Percentiles rank a stretch among this genome's conserved stretches.
phyloP scores from a whole-genome alignment of 495 filamentous ascomycete genomes.

The Penicillium cosmopolitanum region DNA sequence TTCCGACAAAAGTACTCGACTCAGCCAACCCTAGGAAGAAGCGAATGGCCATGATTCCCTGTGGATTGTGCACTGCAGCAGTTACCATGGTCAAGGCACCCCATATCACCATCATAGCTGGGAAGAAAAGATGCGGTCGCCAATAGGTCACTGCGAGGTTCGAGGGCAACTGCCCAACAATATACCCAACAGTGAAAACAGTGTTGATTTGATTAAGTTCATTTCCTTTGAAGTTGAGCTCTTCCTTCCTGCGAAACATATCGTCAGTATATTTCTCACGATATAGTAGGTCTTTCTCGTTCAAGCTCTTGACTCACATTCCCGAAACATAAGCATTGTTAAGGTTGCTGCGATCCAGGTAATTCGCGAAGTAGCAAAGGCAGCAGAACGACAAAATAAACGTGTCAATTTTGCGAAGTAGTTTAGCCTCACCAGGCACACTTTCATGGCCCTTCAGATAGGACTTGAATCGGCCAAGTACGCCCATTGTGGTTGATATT shows the following conservation, averaged over 20 bases:
- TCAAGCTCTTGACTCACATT: conserved; percentile 33
- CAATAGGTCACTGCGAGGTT: conserved; percentile 64
- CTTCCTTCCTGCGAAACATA: conserved; percentile 48
- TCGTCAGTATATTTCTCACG: not conserved
- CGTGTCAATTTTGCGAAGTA: conserved; percentile 49
- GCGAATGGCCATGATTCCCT: conserved; percentile 66
- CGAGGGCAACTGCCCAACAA: conserved; percentile 62
- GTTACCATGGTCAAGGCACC: conserved; percentile 63
- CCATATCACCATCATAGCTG: conserved; percentile 64
- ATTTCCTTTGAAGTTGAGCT: conserved; percentile 58
- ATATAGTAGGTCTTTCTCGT: not conserved
- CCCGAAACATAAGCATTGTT: conserved; percentile 68
- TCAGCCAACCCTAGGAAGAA: conserved; percentile 71
- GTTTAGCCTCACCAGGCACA: conserved; percentile 23
- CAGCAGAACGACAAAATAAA: conserved; percentile 70
- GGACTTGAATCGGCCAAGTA: conserved; percentile 2
- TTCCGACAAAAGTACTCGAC: conserved; percentile 63
- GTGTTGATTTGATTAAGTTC: conserved; percentile 64
- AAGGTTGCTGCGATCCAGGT: conserved; percentile 62
- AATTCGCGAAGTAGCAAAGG: conserved; percentile 57
- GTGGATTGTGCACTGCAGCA: conserved; percentile 50
- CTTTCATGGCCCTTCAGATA: conserved; percentile 15
- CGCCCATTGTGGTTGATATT: conserved; percentile 1
- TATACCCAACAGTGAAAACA: conserved; percentile 47
- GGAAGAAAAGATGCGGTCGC: conserved; percentile 62